Evolutionary conservation across 495 filamentous ascomycete species (phyloP).

Genomic region (Hamigera avellanea): DNA sequence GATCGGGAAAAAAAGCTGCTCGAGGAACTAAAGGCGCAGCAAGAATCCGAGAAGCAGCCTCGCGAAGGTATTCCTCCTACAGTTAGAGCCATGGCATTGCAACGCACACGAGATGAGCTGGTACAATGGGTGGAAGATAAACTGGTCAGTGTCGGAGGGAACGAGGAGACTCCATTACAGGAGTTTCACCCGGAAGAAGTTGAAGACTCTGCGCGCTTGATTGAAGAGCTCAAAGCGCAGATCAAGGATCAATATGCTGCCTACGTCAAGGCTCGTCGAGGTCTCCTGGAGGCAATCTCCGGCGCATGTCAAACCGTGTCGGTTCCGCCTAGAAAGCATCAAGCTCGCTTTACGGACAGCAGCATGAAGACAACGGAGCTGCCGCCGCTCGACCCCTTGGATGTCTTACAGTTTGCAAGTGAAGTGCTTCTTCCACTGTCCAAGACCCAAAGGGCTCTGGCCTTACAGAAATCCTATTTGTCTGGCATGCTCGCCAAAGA

Average conservation of each 20-base stretch:
- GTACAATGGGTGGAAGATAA: slow-evolving; percentile 65
- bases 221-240: slow-evolving; percentile 31
- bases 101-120: slow-evolving; percentile 48
- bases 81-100: slow-evolving; percentile 35
- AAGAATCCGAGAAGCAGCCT: slow-evolving; percentile 10
- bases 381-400: slow-evolving; percentile 11
- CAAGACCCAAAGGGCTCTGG: slow-evolving; percentile 48
- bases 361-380: slow-evolving; percentile 6
- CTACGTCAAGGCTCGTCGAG: slow-evolving; percentile 26
- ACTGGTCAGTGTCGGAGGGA: slow-evolving; percentile 40
- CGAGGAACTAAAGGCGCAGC: slow-evolving; percentile 38
- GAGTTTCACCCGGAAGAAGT: slow-evolving; percentile 23
- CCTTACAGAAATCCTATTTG: slow-evolving; percentile 54
- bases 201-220: slow-evolving; percentile 21
- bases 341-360: slow-evolving; percentile 16
- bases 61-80: slow-evolving; percentile 9
- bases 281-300: slow-evolving; percentile 26
- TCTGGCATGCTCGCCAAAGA: slow-evolving; percentile 46
- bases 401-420: slow-evolving; percentile 44
- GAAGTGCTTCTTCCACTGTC: slow-evolving; percentile 44
- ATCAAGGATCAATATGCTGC: slow-evolving; percentile 35
- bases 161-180: slow-evolving; percentile 26
- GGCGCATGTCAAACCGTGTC: slow-evolving; percentile 25
- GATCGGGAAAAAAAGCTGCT: slow-evolving; percentile 51
- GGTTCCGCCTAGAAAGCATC: slow-evolving; percentile 11